A percentile compares a stretch with the other conserved stretches of the same genome.
Evolutionary conservation across 768 basidiomycete genomes (phyloP).

Genomic region (Hygrophoropsis aurantiaca): DNA sequence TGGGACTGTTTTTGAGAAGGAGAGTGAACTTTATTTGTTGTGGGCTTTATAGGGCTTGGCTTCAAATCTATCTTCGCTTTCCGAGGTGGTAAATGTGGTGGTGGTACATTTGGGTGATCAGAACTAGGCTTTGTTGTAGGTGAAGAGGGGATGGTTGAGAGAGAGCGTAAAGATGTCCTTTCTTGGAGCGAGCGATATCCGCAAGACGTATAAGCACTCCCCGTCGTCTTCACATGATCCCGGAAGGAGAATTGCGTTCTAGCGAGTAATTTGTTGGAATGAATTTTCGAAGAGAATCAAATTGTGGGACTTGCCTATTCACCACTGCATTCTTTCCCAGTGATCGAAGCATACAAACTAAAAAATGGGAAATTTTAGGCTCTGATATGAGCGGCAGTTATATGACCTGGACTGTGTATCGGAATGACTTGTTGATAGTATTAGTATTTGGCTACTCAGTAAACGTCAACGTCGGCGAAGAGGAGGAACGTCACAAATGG

Average conservation of each 20-base stretch:
- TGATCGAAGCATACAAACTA: conserved; percentile 39
- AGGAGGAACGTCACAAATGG: no score
- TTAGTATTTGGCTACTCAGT: no score
- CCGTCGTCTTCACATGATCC: no score
- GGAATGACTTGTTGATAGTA: no score
- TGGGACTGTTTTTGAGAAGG: conserved; percentile 22
- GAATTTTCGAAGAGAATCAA: no score
- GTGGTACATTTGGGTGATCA: conserved; percentile 21
- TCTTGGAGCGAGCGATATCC: no score
- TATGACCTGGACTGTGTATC: no score
- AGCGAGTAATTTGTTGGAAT: no score
- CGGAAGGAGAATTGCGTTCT: no score
- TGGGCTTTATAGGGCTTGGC: conserved; percentile 59
- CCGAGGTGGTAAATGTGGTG: conserved; percentile 22
- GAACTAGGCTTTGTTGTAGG: conserved; percentile 9
- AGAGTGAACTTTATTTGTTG: conserved; percentile 23
- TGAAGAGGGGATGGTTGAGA: conserved; percentile 29
- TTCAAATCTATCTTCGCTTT: conserved; percentile 58
- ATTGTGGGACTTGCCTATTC: conserved; percentile 37
- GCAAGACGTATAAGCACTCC: no score
- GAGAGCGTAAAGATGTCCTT: conserved; percentile 15
- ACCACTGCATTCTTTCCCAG: conserved; percentile 36
- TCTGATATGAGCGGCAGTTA: no score
- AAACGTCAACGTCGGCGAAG: no score
- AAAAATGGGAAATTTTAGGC: not conserved